These are phyloP conservation scores for Nemania sp. DNA, from an alignment of 2,329 filamentous ascomycete genomes.

Conservation along the genomic window DNA sequence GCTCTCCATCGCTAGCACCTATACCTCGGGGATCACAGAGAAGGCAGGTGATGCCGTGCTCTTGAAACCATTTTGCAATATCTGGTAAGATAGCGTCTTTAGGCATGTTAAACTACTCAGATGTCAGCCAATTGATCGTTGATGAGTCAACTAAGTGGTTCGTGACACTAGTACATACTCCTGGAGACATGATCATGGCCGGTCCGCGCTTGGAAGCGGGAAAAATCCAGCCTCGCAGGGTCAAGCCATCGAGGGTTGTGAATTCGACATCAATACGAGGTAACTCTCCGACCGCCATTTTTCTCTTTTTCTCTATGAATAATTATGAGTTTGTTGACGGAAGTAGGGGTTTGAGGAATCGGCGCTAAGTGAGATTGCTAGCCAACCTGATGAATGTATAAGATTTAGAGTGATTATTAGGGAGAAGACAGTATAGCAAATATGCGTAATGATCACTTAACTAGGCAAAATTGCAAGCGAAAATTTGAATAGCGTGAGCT, in stretches of 20 bases:
- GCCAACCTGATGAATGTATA: no score
- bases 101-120: constrained; percentile 3
- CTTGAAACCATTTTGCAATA: constrained; percentile 1
- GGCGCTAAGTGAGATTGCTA: neutral
- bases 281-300: neutral
- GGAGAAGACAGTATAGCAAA: no score
- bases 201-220: neutral
- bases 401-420: no score
- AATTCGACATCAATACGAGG: neutral
- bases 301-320: no score
- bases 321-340: neutral
- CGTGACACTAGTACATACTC: neutral
- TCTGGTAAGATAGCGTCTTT: neutral
- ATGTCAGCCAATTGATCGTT: neutral
- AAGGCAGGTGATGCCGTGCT: neutral
- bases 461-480: no score
- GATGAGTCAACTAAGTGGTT: no score
- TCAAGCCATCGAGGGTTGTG: neutral
- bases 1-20: neutral
- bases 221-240: neutral
- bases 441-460: no score
- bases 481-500: no score
- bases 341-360: no score
- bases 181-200: constrained; percentile 1
- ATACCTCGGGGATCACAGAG: neutral